phyloP scores from a whole-genome alignment of 805 yeast genomes.

The Starmerella ratchasimensis region DNA sequence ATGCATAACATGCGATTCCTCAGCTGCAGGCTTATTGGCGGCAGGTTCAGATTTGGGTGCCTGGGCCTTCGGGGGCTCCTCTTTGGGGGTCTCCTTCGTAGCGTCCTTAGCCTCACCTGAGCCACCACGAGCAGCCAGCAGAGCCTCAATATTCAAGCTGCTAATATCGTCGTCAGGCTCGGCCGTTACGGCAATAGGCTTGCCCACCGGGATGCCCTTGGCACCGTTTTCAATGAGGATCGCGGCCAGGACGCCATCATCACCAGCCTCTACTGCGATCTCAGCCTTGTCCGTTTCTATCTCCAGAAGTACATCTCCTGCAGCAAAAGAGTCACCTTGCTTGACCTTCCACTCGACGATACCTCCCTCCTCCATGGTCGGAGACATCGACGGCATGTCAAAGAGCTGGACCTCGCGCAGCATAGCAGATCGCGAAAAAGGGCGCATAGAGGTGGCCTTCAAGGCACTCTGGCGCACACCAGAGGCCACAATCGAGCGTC shows the following conservation, averaged over 20 bases:
- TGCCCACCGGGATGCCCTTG: conserved; percentile 70
- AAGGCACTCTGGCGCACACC: too few species aligned
- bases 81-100: conserved; percentile 8
- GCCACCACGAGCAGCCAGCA: conserved; percentile 18
- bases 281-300: conserved; percentile 97
- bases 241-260: conserved; percentile 81
- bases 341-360: conserved; percentile 79
- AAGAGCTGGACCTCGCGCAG: conserved; percentile 27
- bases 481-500: too few species aligned
- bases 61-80: conserved; percentile 9
- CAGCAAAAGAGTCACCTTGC: conserved; percentile 51
- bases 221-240: conserved; percentile 58
- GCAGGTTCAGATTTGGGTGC: conserved; percentile 11
- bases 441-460: conserved; percentile 1
- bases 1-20: conserved; percentile 15
- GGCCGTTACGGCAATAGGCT: conserved; percentile 76
- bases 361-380: conserved; percentile 95
- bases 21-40: background rate
- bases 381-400: conserved; percentile 98
- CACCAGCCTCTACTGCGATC: conserved; percentile 93
- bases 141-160: conserved; percentile 44
- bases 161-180: conserved; percentile 75
- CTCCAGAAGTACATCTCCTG: conserved; percentile 95
- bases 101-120: conserved; percentile 12
- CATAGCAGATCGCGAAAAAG: conserved; percentile 1